Conservation (phyloP, 75 land plant species). For the Azolla pinnata region DNA sequence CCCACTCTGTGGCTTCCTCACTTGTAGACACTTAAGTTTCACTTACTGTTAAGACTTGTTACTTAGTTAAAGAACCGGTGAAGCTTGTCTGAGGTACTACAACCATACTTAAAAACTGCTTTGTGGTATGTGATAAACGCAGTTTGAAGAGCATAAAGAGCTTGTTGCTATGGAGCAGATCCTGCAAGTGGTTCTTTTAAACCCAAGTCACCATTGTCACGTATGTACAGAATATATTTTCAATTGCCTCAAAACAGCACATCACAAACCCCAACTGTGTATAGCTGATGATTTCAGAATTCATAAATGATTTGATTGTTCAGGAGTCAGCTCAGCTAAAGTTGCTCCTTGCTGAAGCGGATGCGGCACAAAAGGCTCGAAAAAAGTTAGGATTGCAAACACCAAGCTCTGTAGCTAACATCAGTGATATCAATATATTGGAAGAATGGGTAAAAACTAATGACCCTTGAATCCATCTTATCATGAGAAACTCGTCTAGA, state of each 20-base stretch:
- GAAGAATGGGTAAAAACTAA: conserved; percentile 9
- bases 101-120: too few relatives aligned
- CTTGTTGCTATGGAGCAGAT: conserved; percentile 69
- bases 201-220: conserved; percentile 35
- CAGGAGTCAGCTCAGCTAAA: neutral
- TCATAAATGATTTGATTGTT: neutral
- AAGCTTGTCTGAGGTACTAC: too few relatives aligned
- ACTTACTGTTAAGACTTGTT: too few relatives aligned
- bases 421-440: conserved; percentile 1
- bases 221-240: neutral
- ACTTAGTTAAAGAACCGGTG: too few relatives aligned
- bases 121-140: too few relatives aligned
- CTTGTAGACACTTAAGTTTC: too few relatives aligned
- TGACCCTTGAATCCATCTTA: too few relatives aligned
- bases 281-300: neutral
- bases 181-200: conserved; percentile 70
- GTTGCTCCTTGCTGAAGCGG: neutral
- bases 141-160: conserved; percentile 93
- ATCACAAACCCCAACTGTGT: neutral
- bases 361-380: neutral
- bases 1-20: too few relatives aligned
- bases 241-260: neutral
- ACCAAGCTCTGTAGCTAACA: neutral
- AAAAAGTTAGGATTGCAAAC: neutral
- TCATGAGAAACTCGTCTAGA: too few relatives aligned